Evolutionary conservation across 2,329 filamentous ascomycete species (phyloP).

Genomic region (Cytospora mali): DNA sequence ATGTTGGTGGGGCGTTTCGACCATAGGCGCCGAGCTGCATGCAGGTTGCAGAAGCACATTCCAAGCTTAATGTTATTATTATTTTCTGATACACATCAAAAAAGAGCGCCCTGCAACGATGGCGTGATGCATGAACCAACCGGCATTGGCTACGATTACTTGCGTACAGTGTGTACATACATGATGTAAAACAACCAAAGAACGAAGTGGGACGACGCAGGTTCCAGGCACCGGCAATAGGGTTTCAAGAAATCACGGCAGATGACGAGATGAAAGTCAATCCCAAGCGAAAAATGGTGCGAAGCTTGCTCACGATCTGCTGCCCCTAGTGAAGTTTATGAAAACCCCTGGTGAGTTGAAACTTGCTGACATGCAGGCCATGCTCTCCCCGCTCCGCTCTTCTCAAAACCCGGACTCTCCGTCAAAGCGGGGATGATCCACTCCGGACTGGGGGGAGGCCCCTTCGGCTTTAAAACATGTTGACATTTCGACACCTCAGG

Average conservation of each 20-base stretch:
- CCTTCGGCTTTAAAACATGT: slow-evolving; percentile 2
- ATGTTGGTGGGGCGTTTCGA: slow-evolving; percentile 5
- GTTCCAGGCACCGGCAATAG: not conserved
- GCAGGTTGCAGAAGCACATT: slow-evolving; percentile 20
- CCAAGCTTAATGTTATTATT: slow-evolving; percentile 6
- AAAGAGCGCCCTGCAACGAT: slow-evolving; percentile 1
- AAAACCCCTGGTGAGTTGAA: not conserved
- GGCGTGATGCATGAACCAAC: not conserved
- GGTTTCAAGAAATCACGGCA: not conserved
- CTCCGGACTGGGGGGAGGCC: not conserved
- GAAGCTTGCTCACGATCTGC: not conserved
- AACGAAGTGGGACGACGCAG: not conserved
- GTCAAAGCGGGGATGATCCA: not conserved
- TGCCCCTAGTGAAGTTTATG: slow-evolving; percentile 13
- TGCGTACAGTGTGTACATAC: not conserved
- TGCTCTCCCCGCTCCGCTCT: not conserved
- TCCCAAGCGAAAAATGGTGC: slow-evolving; percentile 12
- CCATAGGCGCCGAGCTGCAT: slow-evolving; percentile 23
- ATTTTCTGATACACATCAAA: not conserved
- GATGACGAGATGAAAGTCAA: not conserved
- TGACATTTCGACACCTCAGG: not conserved
- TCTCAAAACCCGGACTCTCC: not conserved
- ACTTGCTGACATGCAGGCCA: not conserved
- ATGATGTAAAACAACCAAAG: not conserved
- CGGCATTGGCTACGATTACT: slow-evolving; percentile 10